Base-by-base conservation (phyloP, 441 rosid genomes). In the Eutrema salsugineum region DNA sequence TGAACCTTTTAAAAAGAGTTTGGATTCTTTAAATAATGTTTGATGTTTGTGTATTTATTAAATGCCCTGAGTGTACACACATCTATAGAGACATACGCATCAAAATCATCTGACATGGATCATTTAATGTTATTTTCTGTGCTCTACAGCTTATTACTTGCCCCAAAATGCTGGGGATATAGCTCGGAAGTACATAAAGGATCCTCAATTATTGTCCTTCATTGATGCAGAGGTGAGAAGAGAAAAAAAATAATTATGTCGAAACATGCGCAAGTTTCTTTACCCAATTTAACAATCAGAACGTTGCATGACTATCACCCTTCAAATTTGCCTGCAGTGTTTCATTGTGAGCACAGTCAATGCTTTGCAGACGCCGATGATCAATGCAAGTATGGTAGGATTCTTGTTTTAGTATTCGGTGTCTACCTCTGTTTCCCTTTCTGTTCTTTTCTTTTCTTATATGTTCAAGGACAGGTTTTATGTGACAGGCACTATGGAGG, bases 401-500 rank as follows among this genome's bases (percentile, higher is more conserved):
- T 77, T 33, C 70, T 48, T 66, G 65, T 39, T 71, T 46, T 68
- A 11, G 10, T 36, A 24, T 56, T 55, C 38, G 17, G 68, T 63
- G 27, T 62, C 50, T 17, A 50, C 32, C 11, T 1, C 40, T 68
- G 40, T 61, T 19, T 16, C 8, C 32, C 16, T 63, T 43, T 75
- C 54, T 44, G 65, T 32, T 63, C 32, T 61, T 72, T 40, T 43
- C 43, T 69, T 53, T 46, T 61, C 63, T 63, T 35, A 57, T 55
- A 63, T 47, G 42, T 42, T 72, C 76, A 24, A 73, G 73, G 60
- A 74, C 83, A 92, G 98, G 98, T 95, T 80, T 79, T 95, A 28
- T 95, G 99, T 79, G 98, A 95, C 77, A 86, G 99, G 71, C 99
- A 92, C 83, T 95, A 90, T 78, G 99, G 99, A 61, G 98, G 99